phyloP scores from a whole-genome alignment of 2,329 filamentous ascomycete species.

The Calonectria crousiana region DNA sequence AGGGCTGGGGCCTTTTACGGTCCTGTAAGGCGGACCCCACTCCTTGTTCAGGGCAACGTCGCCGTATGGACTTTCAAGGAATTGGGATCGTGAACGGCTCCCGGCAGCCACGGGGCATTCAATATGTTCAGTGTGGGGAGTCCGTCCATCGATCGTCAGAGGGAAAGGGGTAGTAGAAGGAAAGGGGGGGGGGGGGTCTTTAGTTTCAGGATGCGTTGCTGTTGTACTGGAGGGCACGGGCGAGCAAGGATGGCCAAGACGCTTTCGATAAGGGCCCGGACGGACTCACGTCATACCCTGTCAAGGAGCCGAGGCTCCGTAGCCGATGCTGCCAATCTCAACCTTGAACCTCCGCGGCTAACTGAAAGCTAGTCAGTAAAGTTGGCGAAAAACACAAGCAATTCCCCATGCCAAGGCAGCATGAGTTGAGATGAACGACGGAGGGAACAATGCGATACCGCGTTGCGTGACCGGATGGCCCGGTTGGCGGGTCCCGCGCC shows the following conservation, averaged over 20 bases:
- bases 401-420: background rate
- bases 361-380: background rate
- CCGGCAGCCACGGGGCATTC: background rate
- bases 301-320: background rate
- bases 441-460: background rate
- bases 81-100: slow-evolving; percentile 18
- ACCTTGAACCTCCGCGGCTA: slow-evolving; percentile 7
- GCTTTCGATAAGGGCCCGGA: background rate
- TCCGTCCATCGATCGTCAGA: slow-evolving; percentile 20
- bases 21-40: slow-evolving; percentile 39
- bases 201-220: slow-evolving; percentile 16
- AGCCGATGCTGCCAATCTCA: background rate
- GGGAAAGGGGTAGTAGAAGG: slow-evolving; percentile 1
- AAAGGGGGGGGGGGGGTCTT: background rate
- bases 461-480: slow-evolving; percentile 13
- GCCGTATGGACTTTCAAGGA: slow-evolving; percentile 21
- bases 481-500: slow-evolving; percentile 6
- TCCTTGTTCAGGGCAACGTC: slow-evolving; percentile 39
- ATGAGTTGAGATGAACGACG: slow-evolving; percentile 18
- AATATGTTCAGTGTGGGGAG: slow-evolving; percentile 25
- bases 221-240: background rate
- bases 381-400: background rate
- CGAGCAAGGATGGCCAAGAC: slow-evolving; percentile 2
- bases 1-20: background rate
- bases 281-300: slow-evolving; percentile 8